Percentiles rank a stretch among this genome's conserved stretches.
These are phyloP conservation scores for Fraxinus dipetala DNA, from an alignment of 305 asterid genomes.

Conservation along the genomic window DNA sequence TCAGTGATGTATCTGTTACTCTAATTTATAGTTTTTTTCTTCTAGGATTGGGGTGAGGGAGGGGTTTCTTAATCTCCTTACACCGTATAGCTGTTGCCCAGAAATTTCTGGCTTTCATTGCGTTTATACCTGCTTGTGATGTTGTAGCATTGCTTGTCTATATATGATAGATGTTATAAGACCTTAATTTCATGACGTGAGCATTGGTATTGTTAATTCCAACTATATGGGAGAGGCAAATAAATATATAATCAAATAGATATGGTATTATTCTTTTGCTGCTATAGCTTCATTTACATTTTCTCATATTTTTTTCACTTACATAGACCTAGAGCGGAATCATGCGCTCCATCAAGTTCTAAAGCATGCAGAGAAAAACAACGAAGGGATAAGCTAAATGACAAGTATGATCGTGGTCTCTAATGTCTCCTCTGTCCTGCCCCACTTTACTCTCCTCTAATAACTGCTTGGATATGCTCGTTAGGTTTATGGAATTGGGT, in stretches of 20 bases:
- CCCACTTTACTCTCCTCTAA: not conserved
- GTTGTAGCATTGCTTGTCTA: not conserved
- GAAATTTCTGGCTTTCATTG: not conserved
- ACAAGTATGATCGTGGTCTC: slow-evolving; percentile 51
- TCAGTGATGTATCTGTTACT: not conserved
- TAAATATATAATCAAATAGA: not conserved
- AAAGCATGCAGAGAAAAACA: slow-evolving; percentile 95
- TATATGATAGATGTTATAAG: not conserved
- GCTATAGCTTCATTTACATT: not conserved
- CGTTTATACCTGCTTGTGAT: not conserved
- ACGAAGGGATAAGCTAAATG: slow-evolving; percentile 85
- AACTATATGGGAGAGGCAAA: not conserved
- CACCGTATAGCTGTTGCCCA: not conserved
- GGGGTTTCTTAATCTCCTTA: not conserved
- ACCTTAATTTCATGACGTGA: not conserved
- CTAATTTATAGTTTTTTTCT: not conserved
- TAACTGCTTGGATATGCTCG: slow-evolving; percentile 15
- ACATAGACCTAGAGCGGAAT: slow-evolving; percentile 61
- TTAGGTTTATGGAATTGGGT: slow-evolving; percentile 79
- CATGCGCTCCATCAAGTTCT: slow-evolving; percentile 66
- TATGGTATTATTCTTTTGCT: not conserved
- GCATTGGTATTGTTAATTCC: not conserved
- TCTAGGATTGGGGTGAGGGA: not conserved
- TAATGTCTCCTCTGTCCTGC: not conserved
- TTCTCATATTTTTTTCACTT: slow-evolving; percentile 21